Conservation (phyloP, 768 basidiomycete genomes). For the Calocera cornea region DNA sequence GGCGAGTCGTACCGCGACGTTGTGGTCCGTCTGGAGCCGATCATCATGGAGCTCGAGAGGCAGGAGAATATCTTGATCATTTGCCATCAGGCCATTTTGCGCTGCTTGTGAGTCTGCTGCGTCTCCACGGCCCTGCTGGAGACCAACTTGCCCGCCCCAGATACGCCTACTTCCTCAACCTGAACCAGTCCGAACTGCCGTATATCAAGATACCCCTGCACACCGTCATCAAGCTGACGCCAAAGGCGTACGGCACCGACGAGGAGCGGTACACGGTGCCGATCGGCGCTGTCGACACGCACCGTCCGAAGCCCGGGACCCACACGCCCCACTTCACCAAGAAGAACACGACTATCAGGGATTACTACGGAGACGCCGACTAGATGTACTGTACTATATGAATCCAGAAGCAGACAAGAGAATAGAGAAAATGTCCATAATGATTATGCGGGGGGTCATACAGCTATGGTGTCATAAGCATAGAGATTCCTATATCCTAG, state of each 20-base stretch:
- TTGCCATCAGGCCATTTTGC: conserved; percentile 84
- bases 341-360: conserved; percentile 4
- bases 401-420: neutral
- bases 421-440: neutral
- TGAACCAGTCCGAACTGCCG: conserved; percentile 84
- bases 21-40: conserved; percentile 84
- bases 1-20: conserved; percentile 99
- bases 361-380: conserved; percentile 1
- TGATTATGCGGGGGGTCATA: conserved; percentile 2
- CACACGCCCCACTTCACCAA: neutral
- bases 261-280: conserved; percentile 88
- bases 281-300: conserved; percentile 88
- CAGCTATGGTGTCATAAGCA: neutral
- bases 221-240: conserved; percentile 95
- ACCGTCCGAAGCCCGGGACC: conserved; percentile 44
- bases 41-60: conserved; percentile 97
- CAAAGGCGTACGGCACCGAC: conserved; percentile 96
- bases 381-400: neutral
- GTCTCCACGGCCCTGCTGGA: neutral
- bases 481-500: neutral
- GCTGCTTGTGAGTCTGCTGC: conserved; percentile 32
- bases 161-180: conserved; percentile 92
- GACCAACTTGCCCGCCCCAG: conserved; percentile 27
- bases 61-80: conserved; percentile 96
- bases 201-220: conserved; percentile 97